Evolutionary conservation across 257 asterid genomes (phyloP).

Genomic region (Salvia miltiorrhiza): DNA sequence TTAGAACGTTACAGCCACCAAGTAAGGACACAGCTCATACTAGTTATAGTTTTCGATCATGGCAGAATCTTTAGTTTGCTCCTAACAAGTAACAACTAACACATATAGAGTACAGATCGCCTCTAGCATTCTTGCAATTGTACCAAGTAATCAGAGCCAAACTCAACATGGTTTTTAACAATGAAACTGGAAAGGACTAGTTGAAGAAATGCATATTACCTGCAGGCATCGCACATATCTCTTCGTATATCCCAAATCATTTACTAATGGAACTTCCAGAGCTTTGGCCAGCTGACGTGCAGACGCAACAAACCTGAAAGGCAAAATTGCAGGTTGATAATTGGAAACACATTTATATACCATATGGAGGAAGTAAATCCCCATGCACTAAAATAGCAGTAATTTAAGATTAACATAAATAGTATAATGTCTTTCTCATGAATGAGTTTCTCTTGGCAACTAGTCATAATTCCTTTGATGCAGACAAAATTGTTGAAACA

Average conservation of each 20-base stretch:
- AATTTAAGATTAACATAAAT: neutral
- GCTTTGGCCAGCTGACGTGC: conserved; percentile 98
- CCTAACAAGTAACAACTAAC: neutral
- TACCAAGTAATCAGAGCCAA: neutral
- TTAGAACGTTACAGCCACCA: too few relatives aligned
- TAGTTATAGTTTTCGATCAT: neutral
- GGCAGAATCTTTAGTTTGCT: neutral
- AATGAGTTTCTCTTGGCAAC: too few relatives aligned
- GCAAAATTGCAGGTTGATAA: conserved; percentile 13
- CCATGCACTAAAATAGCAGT: neutral
- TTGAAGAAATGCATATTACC: conserved; percentile 39
- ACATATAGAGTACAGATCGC: neutral
- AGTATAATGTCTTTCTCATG: neutral
- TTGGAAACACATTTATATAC: neutral
- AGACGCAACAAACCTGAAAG: conserved; percentile 85
- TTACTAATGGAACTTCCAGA: conserved; percentile 92
- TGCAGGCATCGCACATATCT: conserved; percentile 95
- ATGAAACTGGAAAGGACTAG: neutral
- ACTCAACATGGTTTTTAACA: conserved; percentile 9
- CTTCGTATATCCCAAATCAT: conserved; percentile 96
- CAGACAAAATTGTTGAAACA: neutral
- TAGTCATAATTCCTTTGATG: neutral
- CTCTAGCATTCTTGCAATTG: neutral
- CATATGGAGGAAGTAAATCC: neutral
- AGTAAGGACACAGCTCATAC: neutral